Percentiles rank a stretch among this genome's conserved stretches.
Conservation (phyloP, 768 basidiomycete species). For the Kockovaella imperatae region DNA sequence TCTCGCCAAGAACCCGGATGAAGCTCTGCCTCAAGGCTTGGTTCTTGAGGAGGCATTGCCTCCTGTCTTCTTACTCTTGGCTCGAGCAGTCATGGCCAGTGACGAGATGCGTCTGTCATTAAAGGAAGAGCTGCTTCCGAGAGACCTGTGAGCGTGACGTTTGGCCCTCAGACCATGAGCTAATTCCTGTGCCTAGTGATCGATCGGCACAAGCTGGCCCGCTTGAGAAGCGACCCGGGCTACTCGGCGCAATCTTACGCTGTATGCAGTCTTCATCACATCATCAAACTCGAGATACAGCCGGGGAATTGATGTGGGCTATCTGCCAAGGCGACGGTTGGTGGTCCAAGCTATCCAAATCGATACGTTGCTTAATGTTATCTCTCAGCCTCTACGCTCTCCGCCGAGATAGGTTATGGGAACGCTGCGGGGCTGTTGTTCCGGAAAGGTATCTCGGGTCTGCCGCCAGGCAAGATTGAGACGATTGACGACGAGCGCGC, state of each 20-base stretch:
- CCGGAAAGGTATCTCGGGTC: conserved; percentile 63
- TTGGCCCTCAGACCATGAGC: background rate
- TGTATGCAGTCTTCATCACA: conserved; percentile 70
- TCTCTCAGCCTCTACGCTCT: conserved; percentile 57
- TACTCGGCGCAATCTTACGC: conserved; percentile 71
- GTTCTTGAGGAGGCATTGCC: conserved; percentile 68
- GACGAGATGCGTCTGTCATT: conserved; percentile 54
- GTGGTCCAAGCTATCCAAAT: conserved; percentile 8
- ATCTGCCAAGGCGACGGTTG: conserved; percentile 70
- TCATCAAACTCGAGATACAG: conserved; percentile 60
- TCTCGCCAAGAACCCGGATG: conserved; percentile 18
- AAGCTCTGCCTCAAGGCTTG: conserved; percentile 46
- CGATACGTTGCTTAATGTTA: background rate
- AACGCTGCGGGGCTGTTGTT: conserved; percentile 92
- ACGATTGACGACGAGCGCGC: conserved; percentile 26
- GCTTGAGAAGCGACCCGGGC: conserved; percentile 63
- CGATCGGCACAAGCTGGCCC: conserved; percentile 54
- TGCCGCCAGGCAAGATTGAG: conserved; percentile 28
- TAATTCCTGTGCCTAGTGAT: conserved; percentile 52
- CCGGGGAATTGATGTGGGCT: conserved; percentile 80
- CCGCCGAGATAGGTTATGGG: conserved; percentile 82
- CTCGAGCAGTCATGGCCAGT: conserved; percentile 61
- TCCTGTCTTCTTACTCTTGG: conserved; percentile 68
- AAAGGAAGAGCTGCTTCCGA: conserved; percentile 64
- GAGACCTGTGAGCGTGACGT: conserved; percentile 51